A percentile compares a stretch with the other conserved stretches of the same genome.
phyloP scores from a whole-genome alignment of 23 red algal species.

The Gracilaria caudata region DNA sequence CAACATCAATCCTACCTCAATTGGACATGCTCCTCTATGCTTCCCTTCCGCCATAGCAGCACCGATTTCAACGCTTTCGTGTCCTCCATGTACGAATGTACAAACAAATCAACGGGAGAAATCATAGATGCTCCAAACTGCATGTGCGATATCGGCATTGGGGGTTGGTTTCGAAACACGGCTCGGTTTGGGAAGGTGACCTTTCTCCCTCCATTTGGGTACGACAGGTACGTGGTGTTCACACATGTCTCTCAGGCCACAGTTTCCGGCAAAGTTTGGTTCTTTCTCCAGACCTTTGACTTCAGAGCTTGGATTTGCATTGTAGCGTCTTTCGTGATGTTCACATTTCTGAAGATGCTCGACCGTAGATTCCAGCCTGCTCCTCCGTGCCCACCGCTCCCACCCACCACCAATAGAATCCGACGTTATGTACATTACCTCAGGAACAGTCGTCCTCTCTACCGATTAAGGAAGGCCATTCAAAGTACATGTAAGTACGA shows the following conservation, averaged over 20 bases:
- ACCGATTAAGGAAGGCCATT: slow-evolving; percentile 22
- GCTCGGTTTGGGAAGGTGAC: slow-evolving; percentile 15
- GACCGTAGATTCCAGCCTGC: not conserved
- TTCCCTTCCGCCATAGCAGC: not conserved
- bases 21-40: not conserved
- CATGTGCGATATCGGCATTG: slow-evolving; percentile 17
- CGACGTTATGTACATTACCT: not conserved
- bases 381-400: not conserved
- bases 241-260: not conserved
- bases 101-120: not conserved
- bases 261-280: not conserved
- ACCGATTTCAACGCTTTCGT: not conserved
- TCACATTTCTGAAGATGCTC: slow-evolving; percentile 31
- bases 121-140: not conserved
- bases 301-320: slow-evolving; percentile 24
- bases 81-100: not conserved
- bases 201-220: slow-evolving; percentile 31
- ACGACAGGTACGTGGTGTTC: not conserved
- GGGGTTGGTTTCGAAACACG: slow-evolving; percentile 19
- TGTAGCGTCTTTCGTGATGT: not conserved
- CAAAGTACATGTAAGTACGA: slow-evolving; percentile 32
- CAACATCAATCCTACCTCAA: not conserved
- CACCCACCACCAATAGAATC: not conserved
- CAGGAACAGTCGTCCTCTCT: not conserved
- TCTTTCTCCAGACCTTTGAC: slow-evolving; percentile 17